These are phyloP conservation scores for Cryptomeria japonica DNA, from an alignment of 75 land plant species.

Conservation along the genomic window DNA sequence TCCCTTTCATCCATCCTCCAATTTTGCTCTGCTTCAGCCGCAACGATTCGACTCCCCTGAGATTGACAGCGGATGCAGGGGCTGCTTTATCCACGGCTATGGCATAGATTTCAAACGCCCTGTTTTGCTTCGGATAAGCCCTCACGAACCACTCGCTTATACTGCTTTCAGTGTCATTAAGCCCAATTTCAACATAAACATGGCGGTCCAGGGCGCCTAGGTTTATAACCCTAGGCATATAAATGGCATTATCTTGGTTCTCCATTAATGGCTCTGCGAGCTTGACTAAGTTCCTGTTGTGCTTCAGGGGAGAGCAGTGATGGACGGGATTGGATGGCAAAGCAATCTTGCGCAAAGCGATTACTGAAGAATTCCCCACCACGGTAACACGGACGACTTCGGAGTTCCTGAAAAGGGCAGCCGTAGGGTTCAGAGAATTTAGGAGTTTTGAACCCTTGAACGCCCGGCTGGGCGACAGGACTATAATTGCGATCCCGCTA, in stretches of 20 bases:
- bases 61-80: not conserved
- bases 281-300: not conserved
- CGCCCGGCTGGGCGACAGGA: not conserved
- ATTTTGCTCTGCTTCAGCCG: not conserved
- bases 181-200: slow-evolving; percentile 3
- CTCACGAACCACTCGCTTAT: not conserved
- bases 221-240: not conserved
- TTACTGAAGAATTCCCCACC: not conserved
- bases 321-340: not conserved
- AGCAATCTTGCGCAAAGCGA: not conserved
- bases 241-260: not conserved
- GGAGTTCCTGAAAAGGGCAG: slow-evolving; percentile 4
- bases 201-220: not conserved
- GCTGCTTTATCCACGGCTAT: not conserved
- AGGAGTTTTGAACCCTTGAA: not conserved
- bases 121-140: slow-evolving; percentile 7
- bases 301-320: not conserved
- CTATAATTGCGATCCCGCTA: slow-evolving; percentile 13
- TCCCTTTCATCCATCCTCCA: not conserved
- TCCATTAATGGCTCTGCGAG: not conserved
- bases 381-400: not conserved
- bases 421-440: not conserved
- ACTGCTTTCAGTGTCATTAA: not conserved
- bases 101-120: not conserved
- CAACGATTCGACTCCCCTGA: not conserved